phyloP scores from a whole-genome alignment of 768 basidiomycete species.

The Lyophyllum shimeji region DNA sequence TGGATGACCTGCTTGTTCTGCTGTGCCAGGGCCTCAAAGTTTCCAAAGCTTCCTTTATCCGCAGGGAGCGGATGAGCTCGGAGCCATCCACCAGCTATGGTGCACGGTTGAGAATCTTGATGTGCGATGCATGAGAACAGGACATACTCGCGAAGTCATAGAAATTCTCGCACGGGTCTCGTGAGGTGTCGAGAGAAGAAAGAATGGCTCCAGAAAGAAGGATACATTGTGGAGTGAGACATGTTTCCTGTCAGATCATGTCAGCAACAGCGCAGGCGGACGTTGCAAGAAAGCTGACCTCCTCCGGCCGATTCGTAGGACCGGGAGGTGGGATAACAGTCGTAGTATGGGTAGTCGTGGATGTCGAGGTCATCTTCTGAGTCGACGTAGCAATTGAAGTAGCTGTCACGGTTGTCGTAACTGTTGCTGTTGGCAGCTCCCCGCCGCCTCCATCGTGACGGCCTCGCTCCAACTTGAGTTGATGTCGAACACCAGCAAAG shows the following conservation, averaged over 20 bases:
- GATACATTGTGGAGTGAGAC: constrained; percentile 80
- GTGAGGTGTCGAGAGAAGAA: constrained; percentile 70
- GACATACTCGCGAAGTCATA: constrained; percentile 88
- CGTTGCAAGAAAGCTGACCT: constrained; percentile 33
- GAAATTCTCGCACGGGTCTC: constrained; percentile 96
- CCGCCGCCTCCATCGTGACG: constrained; percentile 34
- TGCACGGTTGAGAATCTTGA: background rate
- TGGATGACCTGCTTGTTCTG: constrained; percentile 79
- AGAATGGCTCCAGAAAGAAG: constrained; percentile 81
- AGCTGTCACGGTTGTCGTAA: constrained; percentile 27
- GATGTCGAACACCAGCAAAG: constrained; percentile 87
- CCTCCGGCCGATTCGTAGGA: constrained; percentile 52
- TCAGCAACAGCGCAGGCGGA: constrained; percentile 4
- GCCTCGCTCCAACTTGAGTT: constrained; percentile 50
- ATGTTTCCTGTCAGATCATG: constrained; percentile 48
- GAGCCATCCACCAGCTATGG: constrained; percentile 85
- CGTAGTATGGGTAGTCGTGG: constrained; percentile 37
- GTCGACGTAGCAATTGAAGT: constrained; percentile 32
- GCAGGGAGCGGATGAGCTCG: constrained; percentile 81
- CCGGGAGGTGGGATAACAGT: constrained; percentile 46
- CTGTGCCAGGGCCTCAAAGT: constrained; percentile 70
- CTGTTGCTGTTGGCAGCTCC: constrained; percentile 27
- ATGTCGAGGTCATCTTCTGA: constrained; percentile 24
- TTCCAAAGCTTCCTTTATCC: constrained; percentile 72
- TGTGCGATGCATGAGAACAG: constrained; percentile 2